Evolutionary conservation across 1,139 yeast species (phyloP).

Genomic region (Debaryomyces psychrophilus): DNA sequence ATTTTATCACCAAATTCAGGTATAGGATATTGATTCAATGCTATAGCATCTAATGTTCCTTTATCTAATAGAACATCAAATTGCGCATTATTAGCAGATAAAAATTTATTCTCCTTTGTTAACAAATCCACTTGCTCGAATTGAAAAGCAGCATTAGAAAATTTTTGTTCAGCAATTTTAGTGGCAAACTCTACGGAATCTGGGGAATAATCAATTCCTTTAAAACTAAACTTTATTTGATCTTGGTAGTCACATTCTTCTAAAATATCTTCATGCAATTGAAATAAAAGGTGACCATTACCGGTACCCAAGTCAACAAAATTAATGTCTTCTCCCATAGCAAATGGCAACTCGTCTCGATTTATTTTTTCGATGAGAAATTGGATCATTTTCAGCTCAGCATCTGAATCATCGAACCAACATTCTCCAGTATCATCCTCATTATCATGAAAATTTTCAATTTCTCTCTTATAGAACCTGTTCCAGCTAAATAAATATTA

Average conservation of each 20-base stretch:
- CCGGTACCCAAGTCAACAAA: slow-evolving; percentile 93
- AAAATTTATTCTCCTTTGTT: slow-evolving; percentile 35
- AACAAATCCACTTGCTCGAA: slow-evolving; percentile 55
- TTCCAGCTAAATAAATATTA: slow-evolving; percentile 68
- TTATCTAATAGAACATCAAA: slow-evolving; percentile 85
- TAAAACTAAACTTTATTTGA: slow-evolving; percentile 42
- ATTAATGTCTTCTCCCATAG: slow-evolving; percentile 35
- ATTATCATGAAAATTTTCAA: slow-evolving; percentile 67
- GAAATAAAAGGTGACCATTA: slow-evolving; percentile 85
- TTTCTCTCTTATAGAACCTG: slow-evolving; percentile 74
- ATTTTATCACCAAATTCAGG: slow-evolving; percentile 42
- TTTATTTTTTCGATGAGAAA: slow-evolving; percentile 49
- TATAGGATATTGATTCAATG: slow-evolving; percentile 65
- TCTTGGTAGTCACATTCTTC: slow-evolving; percentile 44
- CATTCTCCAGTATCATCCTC: slow-evolving; percentile 89
- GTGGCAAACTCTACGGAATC: slow-evolving; percentile 75
- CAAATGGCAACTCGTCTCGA: slow-evolving; percentile 26
- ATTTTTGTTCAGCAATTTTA: slow-evolving; percentile 52
- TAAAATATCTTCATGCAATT: slow-evolving; percentile 56
- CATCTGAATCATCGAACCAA: slow-evolving; percentile 94
- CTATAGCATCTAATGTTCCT: slow-evolving; percentile 97
- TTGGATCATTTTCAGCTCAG: slow-evolving; percentile 78
- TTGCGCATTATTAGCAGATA: slow-evolving; percentile 29
- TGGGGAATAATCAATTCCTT: slow-evolving; percentile 85
- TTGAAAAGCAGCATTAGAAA: slow-evolving; percentile 33